Base-by-base conservation (phyloP, 148 eudicot species). In the Arbutus unedo region DNA sequence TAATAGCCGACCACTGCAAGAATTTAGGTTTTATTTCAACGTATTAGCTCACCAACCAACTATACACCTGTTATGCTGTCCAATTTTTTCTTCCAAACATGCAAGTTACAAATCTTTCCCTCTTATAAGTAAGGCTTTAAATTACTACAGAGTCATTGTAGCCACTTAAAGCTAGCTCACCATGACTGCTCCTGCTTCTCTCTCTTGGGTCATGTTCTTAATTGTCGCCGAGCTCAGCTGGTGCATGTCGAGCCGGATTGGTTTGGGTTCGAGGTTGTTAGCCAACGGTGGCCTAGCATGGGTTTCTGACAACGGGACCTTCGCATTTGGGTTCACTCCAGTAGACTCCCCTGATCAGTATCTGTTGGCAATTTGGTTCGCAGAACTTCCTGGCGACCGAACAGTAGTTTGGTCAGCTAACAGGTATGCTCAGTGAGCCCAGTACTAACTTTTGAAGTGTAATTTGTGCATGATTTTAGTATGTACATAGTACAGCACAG, bases 231-330 rank as follows among this genome's bases (percentile, higher is more conserved):
- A 86, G 81, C 41, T 84, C 7, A 59, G 25, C 21, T 85, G 85
- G 4, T 79, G 74, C 44, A 82, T 81, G 23, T 78, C 74, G 48
- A 53, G 91, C 76, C 85, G 86, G 71, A 74, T 93, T 51, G 78
- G 81, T 43, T 74, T 81, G 23, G 96, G 98, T 21, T 90, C 96
- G 8, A 85, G 88, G 23, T 82, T 96, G 82, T 10, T 85, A 8
- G 98, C 98, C 2, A 85, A 74, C 3, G 92, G 31, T 66, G 82
- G 89, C 74, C 84, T 81, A 64, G 87, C 89, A 15, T 93, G 98
- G 98, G 85, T 87, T 23, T 96, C 98, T 1, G 90, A 90, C 3
- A 96, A 93, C 80, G 92, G 96, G 47, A 93, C 98, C 4, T 96
- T 96, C 85, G 98, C 98, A 2, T 90, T 96, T 64, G 98, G 98